Conservation (phyloP, 371 early-diverging fungal genomes). For the Umbelopsis sp. region DNA sequence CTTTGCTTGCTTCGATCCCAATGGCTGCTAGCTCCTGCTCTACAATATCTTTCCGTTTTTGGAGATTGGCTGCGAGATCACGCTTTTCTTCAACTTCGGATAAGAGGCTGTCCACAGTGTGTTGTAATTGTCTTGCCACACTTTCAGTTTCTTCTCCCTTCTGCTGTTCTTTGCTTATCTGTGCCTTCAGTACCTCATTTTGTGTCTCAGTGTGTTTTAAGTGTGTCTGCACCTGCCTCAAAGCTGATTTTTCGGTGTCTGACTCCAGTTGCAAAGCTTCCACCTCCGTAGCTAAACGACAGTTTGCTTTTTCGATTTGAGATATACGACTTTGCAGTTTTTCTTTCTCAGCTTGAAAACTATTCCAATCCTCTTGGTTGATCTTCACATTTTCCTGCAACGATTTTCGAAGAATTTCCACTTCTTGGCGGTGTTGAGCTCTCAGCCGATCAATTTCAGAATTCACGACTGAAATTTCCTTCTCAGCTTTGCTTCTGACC, state of each 20-base stretch:
- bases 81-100: slow-evolving; percentile 69
- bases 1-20: neutral
- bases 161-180: neutral
- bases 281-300: neutral
- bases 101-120: slow-evolving; percentile 59
- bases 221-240: neutral
- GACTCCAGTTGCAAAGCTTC: neutral
- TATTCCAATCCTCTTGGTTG: neutral
- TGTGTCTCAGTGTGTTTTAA: neutral
- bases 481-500: neutral
- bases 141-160: neutral
- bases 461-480: neutral
- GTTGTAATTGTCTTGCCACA: slow-evolving; percentile 49
- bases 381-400: neutral
- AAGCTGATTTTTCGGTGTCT: neutral
- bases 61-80: slow-evolving; percentile 5
- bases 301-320: neutral
- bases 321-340: neutral
- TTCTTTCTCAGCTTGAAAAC: neutral
- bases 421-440: slow-evolving; percentile 8
- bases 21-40: neutral
- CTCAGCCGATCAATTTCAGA: neutral
- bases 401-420: neutral
- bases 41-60: neutral
- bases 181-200: neutral